Evolutionary conservation across 768 basidiomycete genomes (phyloP).

Genomic region (Suillus subaureus): DNA sequence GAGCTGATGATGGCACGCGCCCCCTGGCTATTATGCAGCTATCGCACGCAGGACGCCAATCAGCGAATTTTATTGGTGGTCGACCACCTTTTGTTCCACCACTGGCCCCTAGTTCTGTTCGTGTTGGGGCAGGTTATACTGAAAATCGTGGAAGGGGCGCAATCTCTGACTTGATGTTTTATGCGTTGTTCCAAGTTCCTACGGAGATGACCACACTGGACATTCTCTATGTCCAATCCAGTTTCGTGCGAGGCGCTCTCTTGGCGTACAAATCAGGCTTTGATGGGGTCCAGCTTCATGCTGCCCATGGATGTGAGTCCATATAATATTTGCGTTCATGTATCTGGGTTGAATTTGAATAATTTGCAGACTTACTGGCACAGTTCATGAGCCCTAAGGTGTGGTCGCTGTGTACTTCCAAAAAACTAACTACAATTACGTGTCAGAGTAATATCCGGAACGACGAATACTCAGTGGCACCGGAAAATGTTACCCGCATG

Average conservation of each 20-base stretch:
- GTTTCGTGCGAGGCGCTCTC: slow-evolving; percentile 68
- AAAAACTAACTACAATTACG: slow-evolving; percentile 18
- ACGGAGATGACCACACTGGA: slow-evolving; percentile 58
- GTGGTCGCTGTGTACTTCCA: slow-evolving; percentile 1
- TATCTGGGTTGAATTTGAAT: neutral
- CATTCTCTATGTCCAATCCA: slow-evolving; percentile 58
- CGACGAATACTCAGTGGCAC: slow-evolving; percentile 58
- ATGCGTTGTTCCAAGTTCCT: slow-evolving; percentile 65
- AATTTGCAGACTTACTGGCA: slow-evolving; percentile 65
- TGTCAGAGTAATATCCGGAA: slow-evolving; percentile 51
- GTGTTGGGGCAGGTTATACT: slow-evolving; percentile 38
- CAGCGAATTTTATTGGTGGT: slow-evolving; percentile 69
- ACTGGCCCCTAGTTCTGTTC: slow-evolving; percentile 69
- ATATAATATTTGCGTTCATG: neutral
- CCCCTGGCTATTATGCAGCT: slow-evolving; percentile 77
- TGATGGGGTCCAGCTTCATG: slow-evolving; percentile 87
- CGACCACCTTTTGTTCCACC: slow-evolving; percentile 62
- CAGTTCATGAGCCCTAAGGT: slow-evolving; percentile 81
- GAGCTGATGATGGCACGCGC: slow-evolving; percentile 14
- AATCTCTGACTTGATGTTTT: slow-evolving; percentile 29
- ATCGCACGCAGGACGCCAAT: slow-evolving; percentile 83
- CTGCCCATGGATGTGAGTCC: slow-evolving; percentile 80
- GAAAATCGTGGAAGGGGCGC: slow-evolving; percentile 11
- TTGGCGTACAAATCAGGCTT: slow-evolving; percentile 72
- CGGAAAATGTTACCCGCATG: slow-evolving; percentile 52